Conservation (phyloP, 108 stramenopile genomes). For the Bacterosira constricta region DNA sequence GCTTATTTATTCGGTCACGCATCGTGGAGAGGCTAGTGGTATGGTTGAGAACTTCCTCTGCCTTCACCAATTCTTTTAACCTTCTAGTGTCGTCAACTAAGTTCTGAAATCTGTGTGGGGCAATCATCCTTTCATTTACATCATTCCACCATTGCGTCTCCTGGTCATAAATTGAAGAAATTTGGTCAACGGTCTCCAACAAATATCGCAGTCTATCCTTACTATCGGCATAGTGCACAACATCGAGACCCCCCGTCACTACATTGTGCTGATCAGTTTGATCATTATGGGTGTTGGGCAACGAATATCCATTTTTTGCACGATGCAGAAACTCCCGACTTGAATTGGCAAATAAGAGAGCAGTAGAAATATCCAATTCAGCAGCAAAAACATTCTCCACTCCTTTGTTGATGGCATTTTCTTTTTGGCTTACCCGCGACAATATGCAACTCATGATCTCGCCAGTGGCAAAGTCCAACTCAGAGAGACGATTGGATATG, state of each 20-base stretch:
- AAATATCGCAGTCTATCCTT: constrained; percentile 34
- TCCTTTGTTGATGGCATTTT: constrained; percentile 20
- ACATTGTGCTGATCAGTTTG: constrained; percentile 10
- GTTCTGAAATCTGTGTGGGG: background rate
- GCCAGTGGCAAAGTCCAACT: constrained; percentile 33
- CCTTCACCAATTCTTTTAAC: constrained; percentile 21
- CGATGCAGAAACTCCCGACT: constrained; percentile 35
- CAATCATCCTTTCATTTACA: background rate
- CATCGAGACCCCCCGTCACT: constrained; percentile 20
- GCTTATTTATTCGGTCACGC: constrained; percentile 25
- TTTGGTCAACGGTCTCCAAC: constrained; percentile 27
- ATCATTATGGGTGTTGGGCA: background rate
- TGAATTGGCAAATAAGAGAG: constrained; percentile 26
- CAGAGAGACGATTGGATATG: constrained; percentile 40
- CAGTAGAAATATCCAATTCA: constrained; percentile 35
- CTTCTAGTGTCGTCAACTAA: constrained; percentile 23
- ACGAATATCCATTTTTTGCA: constrained; percentile 22
- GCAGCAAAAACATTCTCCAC: constrained; percentile 25
- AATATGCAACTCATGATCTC: constrained; percentile 31
- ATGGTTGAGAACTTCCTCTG: constrained; percentile 40
- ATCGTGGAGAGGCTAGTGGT: constrained; percentile 9
- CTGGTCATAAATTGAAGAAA: constrained; percentile 24
- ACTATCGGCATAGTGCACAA: constrained; percentile 27
- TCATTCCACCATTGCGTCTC: constrained; percentile 39
- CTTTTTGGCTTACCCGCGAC: constrained; percentile 27